Evolutionary conservation across 805 yeast genomes (phyloP), one percentile per base, ranked within the genome.

Genomic region (Cyberlindnera sargentensis): DNA sequence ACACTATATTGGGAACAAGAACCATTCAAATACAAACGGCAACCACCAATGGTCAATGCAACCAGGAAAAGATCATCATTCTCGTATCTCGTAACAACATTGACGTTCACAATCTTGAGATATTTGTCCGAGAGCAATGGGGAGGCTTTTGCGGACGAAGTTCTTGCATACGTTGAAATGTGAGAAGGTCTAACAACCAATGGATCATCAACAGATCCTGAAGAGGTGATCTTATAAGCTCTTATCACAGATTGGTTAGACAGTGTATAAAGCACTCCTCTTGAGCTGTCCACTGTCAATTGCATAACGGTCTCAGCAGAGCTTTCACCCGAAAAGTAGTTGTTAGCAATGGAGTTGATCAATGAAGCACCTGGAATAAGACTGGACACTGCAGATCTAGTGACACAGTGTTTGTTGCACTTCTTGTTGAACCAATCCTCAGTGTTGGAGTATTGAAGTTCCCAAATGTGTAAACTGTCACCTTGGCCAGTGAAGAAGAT

Each of bases 341-440:
- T 65, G 42, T 57, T 62, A 39, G 65, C 53, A 28, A 67, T 49
- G 0, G 70, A 60, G 46, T 65, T 68, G 28, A 69, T 53, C 28
- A 58, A 48, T 4, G 62, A 53, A 32, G 67, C 54, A 6, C 72
- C 73, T 4, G 73, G 72, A 23, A 79, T 62, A 30, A 78, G 65
- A 31, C 73, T 69, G 1, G 82, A 65, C 35, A 81, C 62, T 0
- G 71, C 80, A 51, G 76, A 76, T 64, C 78, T 80, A 36, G 97
- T 88, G 43, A 86, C 72, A 60, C 97, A 88, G 34, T 82, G 78
- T 61, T 89, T 89, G 53, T 78, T 79, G 57, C 95, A 85, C 54
- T 82, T 84, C 56, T 85, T 82, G 49, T 81, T 78, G 60, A 88
- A 88, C 86, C 96, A 91, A 43, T 86, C 82, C 39, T 88, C 93